Evolutionary conservation across 345 rosid genomes (phyloP), one percentile per base, ranked within the genome.

Genomic region (Corchorus capsularis): DNA sequence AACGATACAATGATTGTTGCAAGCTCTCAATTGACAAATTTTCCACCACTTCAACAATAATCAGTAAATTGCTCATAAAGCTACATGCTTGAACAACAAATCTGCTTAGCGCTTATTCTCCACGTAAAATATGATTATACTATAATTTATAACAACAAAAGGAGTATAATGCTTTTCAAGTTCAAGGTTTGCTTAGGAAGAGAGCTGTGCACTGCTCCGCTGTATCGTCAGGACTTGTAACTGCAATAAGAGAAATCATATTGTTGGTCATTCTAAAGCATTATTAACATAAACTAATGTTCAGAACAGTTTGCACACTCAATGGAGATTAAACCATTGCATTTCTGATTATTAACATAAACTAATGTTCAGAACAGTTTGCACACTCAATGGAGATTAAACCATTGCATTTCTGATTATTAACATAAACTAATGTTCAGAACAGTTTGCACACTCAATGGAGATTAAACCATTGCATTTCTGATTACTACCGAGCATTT

Each of bases 191-290:
- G 70, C 56, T 22, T 47, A 75, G 56, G 63, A 75, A 75, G 55
- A 75, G 47, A 43, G 73, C 73, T 66, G 11, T 66, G 62, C 73
- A 75, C 32, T 75, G 72, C 45, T 56, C 54, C 78, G 43, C 53
- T 43, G 78, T 75, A 41, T 75, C 78, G 14, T 66, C 78, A 75
- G 78, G 72, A 65, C 72, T 53, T 7, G 65, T 65, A 54, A 75
- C 78, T 75, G 62, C 63, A 75, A 20, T 3, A 47, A 16, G 4
- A n/a, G n/a, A 20, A 74, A 50, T 6, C 13, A 5, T 2, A 62
- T 4, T 0, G 17, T 72, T 8, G n/a, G 13, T 75, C 32, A 63
- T 46, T 11, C 41, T 27, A 55, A 72, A 27, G 19, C 43, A 49
- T 69, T 47, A 22, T 67, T 13, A n/a, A 5, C 39, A 22, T 19